Evolutionary conservation across 306 rosid genomes (phyloP).

Genomic region (barrel medic (Medicago truncatula)): DNA sequence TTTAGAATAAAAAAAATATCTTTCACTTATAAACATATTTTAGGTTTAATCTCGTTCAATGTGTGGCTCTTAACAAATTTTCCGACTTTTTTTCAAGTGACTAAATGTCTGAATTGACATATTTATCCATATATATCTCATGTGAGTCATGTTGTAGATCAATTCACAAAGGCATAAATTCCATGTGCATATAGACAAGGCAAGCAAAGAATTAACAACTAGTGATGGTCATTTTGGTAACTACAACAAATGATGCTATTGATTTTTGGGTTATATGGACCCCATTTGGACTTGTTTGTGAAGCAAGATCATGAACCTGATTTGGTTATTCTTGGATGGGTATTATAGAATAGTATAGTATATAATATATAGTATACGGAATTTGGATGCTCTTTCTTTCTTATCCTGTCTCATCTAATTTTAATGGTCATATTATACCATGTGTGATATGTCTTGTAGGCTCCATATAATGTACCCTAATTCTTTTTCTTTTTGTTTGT

Average conservation of each 20-base stretch:
- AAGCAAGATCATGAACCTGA: slow-evolving; percentile 59
- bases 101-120: slow-evolving; percentile 13
- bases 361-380: slow-evolving; percentile 45
- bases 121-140: slow-evolving; percentile 34
- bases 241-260: slow-evolving; percentile 42
- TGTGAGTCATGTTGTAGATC: not conserved
- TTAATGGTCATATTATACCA: slow-evolving; percentile 25
- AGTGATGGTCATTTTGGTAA: slow-evolving; percentile 51
- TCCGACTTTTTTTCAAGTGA: not conserved
- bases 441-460: slow-evolving; percentile 52
- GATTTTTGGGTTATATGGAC: slow-evolving; percentile 50
- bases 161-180: slow-evolving; percentile 38
- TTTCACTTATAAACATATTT: too few species aligned
- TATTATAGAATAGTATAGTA: slow-evolving; percentile 1
- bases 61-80: not conserved
- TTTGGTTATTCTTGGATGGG: slow-evolving; percentile 48
- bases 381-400: slow-evolving; percentile 47
- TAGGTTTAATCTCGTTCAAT: not conserved
- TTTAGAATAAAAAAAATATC: too few species aligned
- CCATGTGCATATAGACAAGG: slow-evolving; percentile 44
- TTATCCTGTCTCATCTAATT: slow-evolving; percentile 41
- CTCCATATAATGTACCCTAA: slow-evolving; percentile 55
- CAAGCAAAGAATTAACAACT: slow-evolving; percentile 45
- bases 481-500: slow-evolving; percentile 39
- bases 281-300: slow-evolving; percentile 60